Evolutionary conservation across 176 grass and related monocot species (phyloP).

Genomic region (Secale cereale): DNA sequence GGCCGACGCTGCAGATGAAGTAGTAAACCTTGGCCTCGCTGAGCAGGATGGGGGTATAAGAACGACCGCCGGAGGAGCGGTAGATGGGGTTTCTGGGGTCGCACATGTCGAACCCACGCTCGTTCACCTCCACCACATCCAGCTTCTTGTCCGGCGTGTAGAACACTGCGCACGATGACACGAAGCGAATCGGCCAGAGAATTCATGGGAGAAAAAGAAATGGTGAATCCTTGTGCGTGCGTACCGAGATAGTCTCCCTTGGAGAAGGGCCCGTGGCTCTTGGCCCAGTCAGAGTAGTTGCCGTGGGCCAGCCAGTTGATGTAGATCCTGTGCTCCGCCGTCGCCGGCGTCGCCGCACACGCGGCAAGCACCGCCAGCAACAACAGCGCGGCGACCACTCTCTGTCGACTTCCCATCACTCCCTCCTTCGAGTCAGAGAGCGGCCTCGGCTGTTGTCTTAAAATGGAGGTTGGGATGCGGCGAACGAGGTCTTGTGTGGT

Average conservation of each 20-base stretch:
- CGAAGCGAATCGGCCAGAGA: no score
- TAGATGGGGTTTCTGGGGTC: constrained; percentile 63
- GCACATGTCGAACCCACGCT: constrained; percentile 74
- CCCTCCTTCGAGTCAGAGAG: no score
- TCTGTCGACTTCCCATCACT: background rate
- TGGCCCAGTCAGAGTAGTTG: constrained; percentile 76
- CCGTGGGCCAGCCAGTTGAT: constrained; percentile 61
- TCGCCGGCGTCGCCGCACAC: constrained; percentile 9
- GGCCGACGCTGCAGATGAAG: constrained; percentile 89
- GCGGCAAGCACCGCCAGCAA: constrained; percentile 1
- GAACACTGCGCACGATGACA: constrained; percentile 49
- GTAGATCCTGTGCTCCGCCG: constrained; percentile 51
- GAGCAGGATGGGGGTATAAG: constrained; percentile 73
- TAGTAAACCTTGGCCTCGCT: constrained; percentile 83
- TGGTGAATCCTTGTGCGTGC: background rate
- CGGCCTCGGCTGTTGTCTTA: no score
- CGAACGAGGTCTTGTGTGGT: no score
- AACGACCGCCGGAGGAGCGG: constrained; percentile 79
- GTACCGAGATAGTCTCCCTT: constrained; percentile 83
- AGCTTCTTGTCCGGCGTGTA: constrained; percentile 66
- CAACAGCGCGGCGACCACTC: background rate
- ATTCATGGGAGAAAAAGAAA: no score
- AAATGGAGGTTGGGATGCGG: no score
- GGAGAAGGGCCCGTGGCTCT: constrained; percentile 73
- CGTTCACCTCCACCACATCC: constrained; percentile 78